Percentiles rank a stretch among this genome's conserved stretches.
These are phyloP conservation scores for Ilex paraguariensis DNA, from an alignment of 305 asterid species.

Conservation along the genomic window DNA sequence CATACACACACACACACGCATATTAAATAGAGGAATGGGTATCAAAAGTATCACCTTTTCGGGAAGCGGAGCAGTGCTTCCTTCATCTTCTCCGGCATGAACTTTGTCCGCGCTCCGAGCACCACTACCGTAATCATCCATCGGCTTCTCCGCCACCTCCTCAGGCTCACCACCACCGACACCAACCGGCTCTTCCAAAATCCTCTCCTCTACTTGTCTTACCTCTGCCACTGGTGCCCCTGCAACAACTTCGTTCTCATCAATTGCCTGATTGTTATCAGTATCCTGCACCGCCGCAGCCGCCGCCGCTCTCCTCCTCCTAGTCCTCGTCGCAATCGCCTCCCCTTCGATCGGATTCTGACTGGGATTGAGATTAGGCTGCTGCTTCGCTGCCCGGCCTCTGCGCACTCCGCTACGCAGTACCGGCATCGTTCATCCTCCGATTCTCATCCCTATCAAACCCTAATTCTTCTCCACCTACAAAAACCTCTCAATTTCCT, in stretches of 20 bases:
- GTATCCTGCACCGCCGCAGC: constrained; percentile 31
- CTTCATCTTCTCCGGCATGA: constrained; percentile 63
- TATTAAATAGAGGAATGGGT: neutral
- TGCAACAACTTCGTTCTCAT: constrained; percentile 39
- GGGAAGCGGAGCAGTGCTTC: constrained; percentile 50
- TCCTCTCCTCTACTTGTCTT: constrained; percentile 22
- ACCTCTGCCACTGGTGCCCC: constrained; percentile 30
- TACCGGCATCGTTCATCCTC: constrained; percentile 83
- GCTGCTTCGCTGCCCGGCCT: constrained; percentile 47
- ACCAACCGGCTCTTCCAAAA: constrained; percentile 25
- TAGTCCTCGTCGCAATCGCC: constrained; percentile 70
- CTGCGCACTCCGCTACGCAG: constrained; percentile 70
- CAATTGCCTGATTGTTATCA: constrained; percentile 25
- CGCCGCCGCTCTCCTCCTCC: constrained; percentile 63
- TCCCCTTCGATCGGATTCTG: constrained; percentile 32
- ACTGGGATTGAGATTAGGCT: constrained; percentile 3
- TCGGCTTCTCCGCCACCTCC: constrained; percentile 46
- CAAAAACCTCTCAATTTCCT: too few relatives aligned
- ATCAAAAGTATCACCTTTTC: constrained; percentile 40
- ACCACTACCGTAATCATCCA: constrained; percentile 55
- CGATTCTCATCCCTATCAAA: constrained; percentile 37
- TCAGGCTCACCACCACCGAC: constrained; percentile 31
- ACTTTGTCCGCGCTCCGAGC: constrained; percentile 53
- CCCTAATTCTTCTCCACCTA: too few relatives aligned
- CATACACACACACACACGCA: neutral